These are phyloP conservation scores for Marchantia paleacea DNA, from an alignment of 225 moss, liverwort and hornwort species.

Conservation along the genomic window DNA sequence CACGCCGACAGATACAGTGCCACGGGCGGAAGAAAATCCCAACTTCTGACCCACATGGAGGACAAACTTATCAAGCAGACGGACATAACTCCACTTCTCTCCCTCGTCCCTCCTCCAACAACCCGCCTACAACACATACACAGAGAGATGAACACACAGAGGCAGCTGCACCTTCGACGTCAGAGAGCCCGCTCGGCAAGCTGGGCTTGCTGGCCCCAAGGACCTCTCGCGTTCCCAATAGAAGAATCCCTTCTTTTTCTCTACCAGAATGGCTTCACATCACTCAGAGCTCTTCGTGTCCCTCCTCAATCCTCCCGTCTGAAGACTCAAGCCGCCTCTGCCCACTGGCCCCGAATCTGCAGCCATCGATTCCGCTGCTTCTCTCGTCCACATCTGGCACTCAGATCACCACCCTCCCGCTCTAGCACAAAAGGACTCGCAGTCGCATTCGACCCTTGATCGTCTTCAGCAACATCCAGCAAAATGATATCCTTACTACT, in stretches of 20 bases:
- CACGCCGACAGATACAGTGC: background rate
- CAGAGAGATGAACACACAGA: background rate
- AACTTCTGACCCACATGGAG: background rate
- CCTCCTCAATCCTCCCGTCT: background rate
- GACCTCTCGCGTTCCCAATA: background rate
- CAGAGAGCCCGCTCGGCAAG: background rate
- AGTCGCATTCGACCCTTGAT: background rate
- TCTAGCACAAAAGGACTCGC: background rate
- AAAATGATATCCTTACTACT: slow-evolving; percentile 18
- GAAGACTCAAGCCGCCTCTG: slow-evolving; percentile 10
- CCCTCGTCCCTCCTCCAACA: background rate
- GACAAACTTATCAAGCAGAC: background rate
- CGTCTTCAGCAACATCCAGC: slow-evolving; percentile 12
- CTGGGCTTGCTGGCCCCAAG: background rate
- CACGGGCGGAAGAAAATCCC: background rate
- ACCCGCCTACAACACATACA: background rate
- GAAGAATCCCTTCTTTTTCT: slow-evolving; percentile 1
- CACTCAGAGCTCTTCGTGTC: background rate
- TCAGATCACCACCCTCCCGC: background rate
- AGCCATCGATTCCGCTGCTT: slow-evolving; percentile 15
- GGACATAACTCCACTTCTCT: background rate
- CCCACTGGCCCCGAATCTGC: slow-evolving; percentile 5
- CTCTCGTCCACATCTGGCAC: background rate
- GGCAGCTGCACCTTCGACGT: background rate
- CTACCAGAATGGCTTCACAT: background rate